phyloP scores from a whole-genome alignment of 371 early-diverging fungal genomes.

The Mucor racemosus region DNA sequence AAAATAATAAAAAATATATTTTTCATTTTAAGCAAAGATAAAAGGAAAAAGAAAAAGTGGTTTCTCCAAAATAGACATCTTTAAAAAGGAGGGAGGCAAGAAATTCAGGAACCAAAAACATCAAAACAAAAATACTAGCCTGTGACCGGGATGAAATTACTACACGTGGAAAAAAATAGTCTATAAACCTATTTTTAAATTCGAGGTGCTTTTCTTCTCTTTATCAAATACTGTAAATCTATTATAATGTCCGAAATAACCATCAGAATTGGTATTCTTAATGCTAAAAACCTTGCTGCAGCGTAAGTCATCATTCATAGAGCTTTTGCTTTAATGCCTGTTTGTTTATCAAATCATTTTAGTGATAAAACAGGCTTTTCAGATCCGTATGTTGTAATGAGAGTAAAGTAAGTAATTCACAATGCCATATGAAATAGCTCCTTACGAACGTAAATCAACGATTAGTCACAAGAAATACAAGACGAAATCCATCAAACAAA shows the following conservation, averaged over 20 bases:
- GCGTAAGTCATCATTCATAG: slow-evolving; percentile 28
- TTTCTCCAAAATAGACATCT: too few species aligned
- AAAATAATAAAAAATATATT: not conserved
- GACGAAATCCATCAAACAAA: slow-evolving; percentile 71
- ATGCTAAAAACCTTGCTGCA: slow-evolving; percentile 36
- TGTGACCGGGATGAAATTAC: not conserved
- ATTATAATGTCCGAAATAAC: slow-evolving; percentile 27
- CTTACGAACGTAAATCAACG: not conserved
- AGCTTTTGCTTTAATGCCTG: not conserved
- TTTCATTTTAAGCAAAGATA: not conserved
- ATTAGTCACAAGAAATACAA: slow-evolving; percentile 67
- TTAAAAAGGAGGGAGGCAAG: not conserved
- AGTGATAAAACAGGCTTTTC: slow-evolving; percentile 66
- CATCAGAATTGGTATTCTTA: slow-evolving; percentile 35
- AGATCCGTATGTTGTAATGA: slow-evolving; percentile 64
- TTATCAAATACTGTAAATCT: not conserved
- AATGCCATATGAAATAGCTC: not conserved
- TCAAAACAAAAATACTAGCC: not conserved
- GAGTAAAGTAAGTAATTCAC: slow-evolving; percentile 39
- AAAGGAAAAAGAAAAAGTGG: not conserved
- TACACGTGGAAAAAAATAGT: slow-evolving; percentile 3
- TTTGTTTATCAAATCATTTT: not conserved
- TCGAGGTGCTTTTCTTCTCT: not conserved
- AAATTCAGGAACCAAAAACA: not conserved
- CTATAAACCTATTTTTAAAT: not conserved